Conservation (phyloP, 495 filamentous ascomycete genomes). For the Tuber magnatum region DNA sequence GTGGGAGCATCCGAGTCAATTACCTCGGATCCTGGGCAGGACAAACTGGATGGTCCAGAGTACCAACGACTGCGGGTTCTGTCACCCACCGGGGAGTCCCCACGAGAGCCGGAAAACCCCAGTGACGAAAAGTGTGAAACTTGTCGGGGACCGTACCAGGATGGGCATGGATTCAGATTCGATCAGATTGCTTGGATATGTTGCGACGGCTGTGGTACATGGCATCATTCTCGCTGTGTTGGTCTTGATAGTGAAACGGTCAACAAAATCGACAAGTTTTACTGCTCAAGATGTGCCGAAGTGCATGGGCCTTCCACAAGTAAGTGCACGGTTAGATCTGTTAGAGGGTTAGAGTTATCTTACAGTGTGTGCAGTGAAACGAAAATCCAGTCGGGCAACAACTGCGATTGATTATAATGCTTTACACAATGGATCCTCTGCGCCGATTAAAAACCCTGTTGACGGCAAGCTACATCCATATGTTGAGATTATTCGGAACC, state of each 20-base stretch:
- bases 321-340: conserved; percentile 43
- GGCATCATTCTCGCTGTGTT: conserved; percentile 68
- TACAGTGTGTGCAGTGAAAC: conserved; percentile 30
- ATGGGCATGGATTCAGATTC: conserved; percentile 35
- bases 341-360: conserved; percentile 6
- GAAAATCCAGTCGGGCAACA: conserved; percentile 48
- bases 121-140: conserved; percentile 33
- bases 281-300: conserved; percentile 56
- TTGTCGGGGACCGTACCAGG: conserved; percentile 30
- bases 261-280: conserved; percentile 65
- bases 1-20: not conserved
- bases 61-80: conserved; percentile 22
- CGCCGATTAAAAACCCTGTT: conserved; percentile 59
- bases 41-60: conserved; percentile 5
- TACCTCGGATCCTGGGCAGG: not conserved
- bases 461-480: conserved; percentile 68
- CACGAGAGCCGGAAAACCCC: conserved; percentile 30
- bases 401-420: conserved; percentile 70
- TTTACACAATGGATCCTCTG: conserved; percentile 56
- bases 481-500: conserved; percentile 62
- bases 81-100: conserved; percentile 30
- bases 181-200: conserved; percentile 58
- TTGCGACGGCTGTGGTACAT: conserved; percentile 67
- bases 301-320: conserved; percentile 60
- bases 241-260: conserved; percentile 65